A percentile compares a stretch with the other conserved stretches of the same genome.
Evolutionary conservation across 306 rosid genomes (phyloP).

Genomic region (Prunus kanzakura): DNA sequence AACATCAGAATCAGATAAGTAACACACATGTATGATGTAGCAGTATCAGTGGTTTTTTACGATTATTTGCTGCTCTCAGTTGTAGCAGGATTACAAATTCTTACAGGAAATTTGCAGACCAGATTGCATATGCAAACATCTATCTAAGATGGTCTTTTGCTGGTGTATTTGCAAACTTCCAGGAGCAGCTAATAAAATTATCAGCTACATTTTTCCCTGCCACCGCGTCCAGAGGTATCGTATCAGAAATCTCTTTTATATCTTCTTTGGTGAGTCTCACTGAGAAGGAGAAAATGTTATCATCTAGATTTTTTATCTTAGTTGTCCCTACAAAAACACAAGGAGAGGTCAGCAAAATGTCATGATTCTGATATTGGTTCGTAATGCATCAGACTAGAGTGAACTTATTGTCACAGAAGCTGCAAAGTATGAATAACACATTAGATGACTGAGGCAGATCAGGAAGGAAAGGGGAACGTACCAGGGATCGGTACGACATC

Average conservation of each 20-base stretch:
- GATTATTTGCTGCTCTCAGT: no score
- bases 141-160: neutral
- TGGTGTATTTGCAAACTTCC: slow-evolving; percentile 29
- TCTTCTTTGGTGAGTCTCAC: slow-evolving; percentile 15
- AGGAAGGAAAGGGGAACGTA: slow-evolving; percentile 15
- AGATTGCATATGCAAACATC: neutral
- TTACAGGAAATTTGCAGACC: neutral
- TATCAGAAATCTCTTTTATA: slow-evolving; percentile 11
- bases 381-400: no score
- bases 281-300: slow-evolving; percentile 14
- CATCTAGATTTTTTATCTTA: slow-evolving; percentile 9
- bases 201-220: neutral
- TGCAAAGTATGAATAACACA: no score
- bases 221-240: neutral
- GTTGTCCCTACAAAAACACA: slow-evolving; percentile 19
- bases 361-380: no score
- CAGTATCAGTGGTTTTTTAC: no score
- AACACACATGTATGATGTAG: no score
- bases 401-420: no score
- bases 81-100: no score
- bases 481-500: slow-evolving; percentile 65
- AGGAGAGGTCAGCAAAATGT: neutral
- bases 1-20: no score
- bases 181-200: neutral
- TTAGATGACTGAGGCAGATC: neutral